Conservation (phyloP, 2,329 filamentous ascomycete genomes). For the Mycosphaerella sp. region DNA sequence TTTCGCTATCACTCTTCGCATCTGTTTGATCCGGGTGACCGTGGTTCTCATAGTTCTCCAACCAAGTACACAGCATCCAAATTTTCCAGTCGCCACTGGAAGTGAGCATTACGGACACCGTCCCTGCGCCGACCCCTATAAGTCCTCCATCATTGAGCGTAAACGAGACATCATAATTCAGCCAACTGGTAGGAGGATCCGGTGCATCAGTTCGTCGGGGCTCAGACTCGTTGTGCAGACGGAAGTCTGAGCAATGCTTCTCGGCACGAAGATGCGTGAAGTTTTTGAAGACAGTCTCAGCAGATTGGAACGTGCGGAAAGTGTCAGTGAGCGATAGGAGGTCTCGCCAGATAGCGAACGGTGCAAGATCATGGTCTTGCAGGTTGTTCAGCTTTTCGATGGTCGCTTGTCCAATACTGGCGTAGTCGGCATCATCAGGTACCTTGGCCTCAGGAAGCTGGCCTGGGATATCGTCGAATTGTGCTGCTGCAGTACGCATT, state of each 20-base stretch:
- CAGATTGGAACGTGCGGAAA: constrained; percentile 48
- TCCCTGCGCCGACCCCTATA: constrained; percentile 29
- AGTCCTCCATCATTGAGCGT: constrained; percentile 25
- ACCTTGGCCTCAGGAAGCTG: constrained; percentile 18
- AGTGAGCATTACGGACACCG: constrained; percentile 32
- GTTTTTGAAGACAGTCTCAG: constrained; percentile 36
- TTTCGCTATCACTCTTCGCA: constrained; percentile 19
- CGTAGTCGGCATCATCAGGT: constrained; percentile 15
- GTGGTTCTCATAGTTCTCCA: constrained; percentile 35
- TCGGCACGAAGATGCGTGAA: constrained; percentile 32
- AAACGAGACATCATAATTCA: constrained; percentile 29
- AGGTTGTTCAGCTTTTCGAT: constrained; percentile 18
- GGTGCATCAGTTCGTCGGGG: constrained; percentile 25
- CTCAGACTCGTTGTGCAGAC: constrained; percentile 10
- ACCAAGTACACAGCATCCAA: constrained; percentile 36
- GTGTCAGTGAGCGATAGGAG: constrained; percentile 53
- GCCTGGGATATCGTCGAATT: constrained; percentile 24
- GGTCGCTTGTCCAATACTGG: constrained; percentile 11
- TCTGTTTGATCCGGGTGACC: constrained; percentile 30
- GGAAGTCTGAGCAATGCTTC: constrained; percentile 30
- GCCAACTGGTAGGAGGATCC: constrained; percentile 21
- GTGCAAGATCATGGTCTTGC: constrained; percentile 12
- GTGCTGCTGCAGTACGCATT: constrained; percentile 10
- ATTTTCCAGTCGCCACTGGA: constrained; percentile 35
- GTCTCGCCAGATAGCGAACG: constrained; percentile 46